Base-by-base conservation (phyloP, 2,329 filamentous ascomycete genomes). In the Calonectria multiphialidica region DNA sequence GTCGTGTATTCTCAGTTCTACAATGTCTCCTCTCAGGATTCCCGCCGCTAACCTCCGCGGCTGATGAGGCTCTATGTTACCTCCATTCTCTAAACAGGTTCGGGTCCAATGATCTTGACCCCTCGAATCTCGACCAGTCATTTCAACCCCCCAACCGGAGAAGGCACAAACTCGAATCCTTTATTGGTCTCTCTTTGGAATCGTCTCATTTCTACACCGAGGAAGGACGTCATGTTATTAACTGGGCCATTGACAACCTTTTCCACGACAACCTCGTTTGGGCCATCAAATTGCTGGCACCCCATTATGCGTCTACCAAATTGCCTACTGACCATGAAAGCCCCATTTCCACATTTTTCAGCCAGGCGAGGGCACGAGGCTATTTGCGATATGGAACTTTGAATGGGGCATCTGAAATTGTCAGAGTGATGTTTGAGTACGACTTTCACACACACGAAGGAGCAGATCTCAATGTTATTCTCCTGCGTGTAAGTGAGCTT, bases 201-300 rank as follows among this genome's bases (percentile, higher is more conserved):
- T 18, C 21, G 2, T n/a, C 15, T 6, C 25, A 42, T 9, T 68
- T 68, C 28, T 55, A 68, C 18, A 65, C 40, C 8, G 21, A 28
- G 3, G 47, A 55, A 2, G 47, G 57, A 1, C 49, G 50, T 12
- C 59, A 55, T 40, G 28, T 62, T 10, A 25, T 73, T 10, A 63
- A 66, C 40, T 69, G 68, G 65, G 61, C 65, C 15, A 68, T 71
- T 10, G 68, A 66, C 15, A 68, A 57, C 25, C 33, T 67, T 8
- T 45, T 37, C 28, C 21, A 42, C 3, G 15, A 16, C 6, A 49
- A 59, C 30, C n/a, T 73, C 47, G 35, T 15, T 3, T 50, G 57
- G 62, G 57, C 59, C n/a, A 23, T 49, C 15, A 61, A 40, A 3
- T 3, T 62, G 23, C 30, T 68, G 10, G 5, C 21, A 16, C 68